Evolutionary conservation across 2,329 filamentous ascomycete species (phyloP), one percentile per base, ranked within the genome.

Genomic region (Clonostachys rhizophaga): DNA sequence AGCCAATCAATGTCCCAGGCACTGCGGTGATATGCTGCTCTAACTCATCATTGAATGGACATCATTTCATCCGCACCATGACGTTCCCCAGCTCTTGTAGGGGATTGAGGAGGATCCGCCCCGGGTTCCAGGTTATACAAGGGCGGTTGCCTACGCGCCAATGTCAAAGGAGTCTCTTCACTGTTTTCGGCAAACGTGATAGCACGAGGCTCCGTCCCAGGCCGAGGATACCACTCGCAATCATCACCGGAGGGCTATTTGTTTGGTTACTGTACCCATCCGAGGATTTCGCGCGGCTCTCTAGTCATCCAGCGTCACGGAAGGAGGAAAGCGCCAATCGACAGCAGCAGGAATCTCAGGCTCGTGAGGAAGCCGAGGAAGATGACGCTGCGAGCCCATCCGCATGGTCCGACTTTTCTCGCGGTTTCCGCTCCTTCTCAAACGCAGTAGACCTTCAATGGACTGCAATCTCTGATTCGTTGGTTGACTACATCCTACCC

Each of bases 401-500:
- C 8, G 75, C 76, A 7, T 81, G 76, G 77, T 58, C 64, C 42
- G 63, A 64, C 40, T 79, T 81, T 50, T 60, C 72, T 3, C 64
- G 59, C 16, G 65, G 65, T 17, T 74, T 81, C 49, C 72, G 75
- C 53, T 65, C 71, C 17, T 75, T 89, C 45, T 77, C 81, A 13
- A 61, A 73, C 13, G 61, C 75, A 4, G 71, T 76, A 17, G 75
- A 80, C 53, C 65, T 78, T 5, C 75, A 84, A 58, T 83, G 80
- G 76, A 62, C 68, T 5, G 63, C 60, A 2, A 56, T 83, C 10
- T 72, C 81, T 2, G 79, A 82, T 52, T 76, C 70, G 53, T 62
- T 95, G 24, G 83, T 86, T 36, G 84, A 81, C 58, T 77, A 81
- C 52, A 83, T 97, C 34, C 67, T 95, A 4, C 92, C 92, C 0